Conservation (phyloP, 2,329 filamentous ascomycete genomes). For the Paecilomyces formosus region DNA sequence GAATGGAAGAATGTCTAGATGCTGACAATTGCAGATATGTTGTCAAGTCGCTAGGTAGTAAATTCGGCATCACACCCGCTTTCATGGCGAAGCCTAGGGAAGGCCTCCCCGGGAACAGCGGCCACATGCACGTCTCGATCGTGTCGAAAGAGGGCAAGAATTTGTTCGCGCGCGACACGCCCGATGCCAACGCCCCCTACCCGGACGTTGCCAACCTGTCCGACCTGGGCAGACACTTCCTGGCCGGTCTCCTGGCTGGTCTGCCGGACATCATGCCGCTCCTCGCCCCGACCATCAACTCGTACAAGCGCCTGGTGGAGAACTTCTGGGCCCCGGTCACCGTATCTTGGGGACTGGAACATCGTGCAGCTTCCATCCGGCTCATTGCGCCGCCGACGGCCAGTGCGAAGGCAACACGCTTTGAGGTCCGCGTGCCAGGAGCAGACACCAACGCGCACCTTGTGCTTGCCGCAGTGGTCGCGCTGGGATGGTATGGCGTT, state of each 20-base stretch:
- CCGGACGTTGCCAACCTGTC: constrained; percentile 73
- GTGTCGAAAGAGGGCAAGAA: constrained; percentile 76
- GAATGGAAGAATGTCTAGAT: background rate
- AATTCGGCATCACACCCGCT: constrained; percentile 86
- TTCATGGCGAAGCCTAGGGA: constrained; percentile 98
- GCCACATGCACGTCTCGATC: constrained; percentile 90
- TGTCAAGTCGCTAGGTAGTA: constrained; percentile 79
- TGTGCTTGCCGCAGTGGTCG: constrained; percentile 79
- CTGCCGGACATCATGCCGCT: constrained; percentile 94
- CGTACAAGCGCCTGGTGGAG: constrained; percentile 95
- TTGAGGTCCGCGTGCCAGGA: constrained; percentile 90
- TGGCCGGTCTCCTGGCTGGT: constrained; percentile 81
- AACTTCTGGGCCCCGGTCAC: constrained; percentile 99
- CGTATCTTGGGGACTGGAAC: constrained; percentile 93
- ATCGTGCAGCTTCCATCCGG: constrained; percentile 84
- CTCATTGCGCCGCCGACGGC: constrained; percentile 82
- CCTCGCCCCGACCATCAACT: constrained; percentile 90
- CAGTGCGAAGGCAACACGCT: constrained; percentile 76
- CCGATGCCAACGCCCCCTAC: constrained; percentile 65
- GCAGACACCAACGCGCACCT: constrained; percentile 87
- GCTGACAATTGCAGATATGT: constrained; percentile 50
- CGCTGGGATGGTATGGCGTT: constrained; percentile 81
- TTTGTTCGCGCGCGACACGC: constrained; percentile 65
- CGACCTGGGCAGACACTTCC: constrained; percentile 83
- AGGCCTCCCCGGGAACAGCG: constrained; percentile 86